phyloP scores from a whole-genome alignment of 352 stramenopile genomes.

The Globisporangium cylindrosporum region DNA sequence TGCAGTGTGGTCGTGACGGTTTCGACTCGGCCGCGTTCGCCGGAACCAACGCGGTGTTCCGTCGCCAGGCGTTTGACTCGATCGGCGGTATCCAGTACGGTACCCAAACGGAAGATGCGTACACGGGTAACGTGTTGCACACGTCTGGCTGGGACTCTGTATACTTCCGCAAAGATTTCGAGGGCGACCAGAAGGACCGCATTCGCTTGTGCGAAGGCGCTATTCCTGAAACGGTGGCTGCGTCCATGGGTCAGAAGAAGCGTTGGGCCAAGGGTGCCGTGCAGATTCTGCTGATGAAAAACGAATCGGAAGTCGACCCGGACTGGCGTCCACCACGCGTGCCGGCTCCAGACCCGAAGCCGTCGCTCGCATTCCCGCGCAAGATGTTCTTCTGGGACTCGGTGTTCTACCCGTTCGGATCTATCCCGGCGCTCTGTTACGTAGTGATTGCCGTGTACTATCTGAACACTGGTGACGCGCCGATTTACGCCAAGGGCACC shows the following conservation, averaged over 20 bases:
- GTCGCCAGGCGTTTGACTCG: slow-evolving; percentile 86
- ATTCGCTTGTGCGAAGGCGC: slow-evolving; percentile 84
- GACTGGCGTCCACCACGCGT: slow-evolving; percentile 84
- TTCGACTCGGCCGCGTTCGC: slow-evolving; percentile 87
- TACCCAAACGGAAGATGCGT: slow-evolving; percentile 90
- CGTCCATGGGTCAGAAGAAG: slow-evolving; percentile 84
- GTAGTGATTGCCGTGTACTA: slow-evolving; percentile 85
- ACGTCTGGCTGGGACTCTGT: slow-evolving; percentile 83
- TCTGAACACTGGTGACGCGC: slow-evolving; percentile 77
- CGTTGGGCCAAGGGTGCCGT: slow-evolving; percentile 88
- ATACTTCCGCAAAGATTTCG: slow-evolving; percentile 91
- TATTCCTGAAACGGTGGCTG: slow-evolving; percentile 80
- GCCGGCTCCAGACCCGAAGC: slow-evolving; percentile 79
- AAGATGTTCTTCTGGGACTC: slow-evolving; percentile 92
- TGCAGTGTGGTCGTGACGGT: slow-evolving; percentile 84
- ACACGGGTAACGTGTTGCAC: slow-evolving; percentile 83
- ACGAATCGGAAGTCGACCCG: slow-evolving; percentile 86
- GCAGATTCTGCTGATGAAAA: slow-evolving; percentile 89
- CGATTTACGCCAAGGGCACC: slow-evolving; percentile 81
- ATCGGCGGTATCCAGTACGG: slow-evolving; percentile 89
- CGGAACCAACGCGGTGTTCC: slow-evolving; percentile 89
- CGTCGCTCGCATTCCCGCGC: slow-evolving; percentile 71
- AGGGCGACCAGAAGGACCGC: slow-evolving; percentile 81
- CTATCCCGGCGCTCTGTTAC: slow-evolving; percentile 83
- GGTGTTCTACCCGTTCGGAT: slow-evolving; percentile 87